Conservation (phyloP, 371 early-diverging fungal genomes). For the Encephalitozoon hellem region DNA sequence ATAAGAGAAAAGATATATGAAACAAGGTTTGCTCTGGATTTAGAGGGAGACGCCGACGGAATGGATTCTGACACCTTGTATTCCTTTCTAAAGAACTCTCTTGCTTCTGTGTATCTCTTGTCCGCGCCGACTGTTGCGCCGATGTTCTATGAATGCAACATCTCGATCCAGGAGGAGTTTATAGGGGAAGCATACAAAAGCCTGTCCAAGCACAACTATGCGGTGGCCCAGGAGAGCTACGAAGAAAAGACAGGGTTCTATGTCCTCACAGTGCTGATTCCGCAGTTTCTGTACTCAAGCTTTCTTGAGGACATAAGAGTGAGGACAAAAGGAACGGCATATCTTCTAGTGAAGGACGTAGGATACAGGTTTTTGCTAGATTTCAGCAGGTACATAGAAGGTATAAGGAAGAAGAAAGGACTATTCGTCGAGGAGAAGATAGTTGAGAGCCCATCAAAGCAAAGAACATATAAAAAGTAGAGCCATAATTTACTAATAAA, state of each 20-base stretch:
- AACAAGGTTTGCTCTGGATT: constrained; percentile 21
- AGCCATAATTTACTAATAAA: not conserved
- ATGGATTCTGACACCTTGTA: not conserved
- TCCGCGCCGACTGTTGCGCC: constrained; percentile 31
- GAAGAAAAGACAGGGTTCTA: constrained; percentile 44
- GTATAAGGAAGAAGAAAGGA: constrained; percentile 50
- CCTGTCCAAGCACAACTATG: constrained; percentile 29
- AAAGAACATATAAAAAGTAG: constrained; percentile 41
- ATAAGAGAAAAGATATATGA: constrained; percentile 33
- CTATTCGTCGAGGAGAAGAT: constrained; percentile 45
- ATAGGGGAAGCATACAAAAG: constrained; percentile 41
- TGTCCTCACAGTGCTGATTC: constrained; percentile 33
- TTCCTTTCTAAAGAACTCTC: constrained; percentile 20
- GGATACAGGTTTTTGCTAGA: constrained; percentile 13
- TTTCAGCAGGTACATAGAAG: constrained; percentile 24
- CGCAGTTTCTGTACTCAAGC: constrained; percentile 34
- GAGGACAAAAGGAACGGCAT: constrained; percentile 50
- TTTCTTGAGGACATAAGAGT: constrained; percentile 44
- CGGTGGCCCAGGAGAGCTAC: constrained; percentile 38
- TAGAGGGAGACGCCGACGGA: not conserved
- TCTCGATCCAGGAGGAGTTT: constrained; percentile 33
- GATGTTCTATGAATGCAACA: constrained; percentile 30
- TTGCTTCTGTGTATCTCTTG: constrained; percentile 13
- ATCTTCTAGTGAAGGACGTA: constrained; percentile 33
- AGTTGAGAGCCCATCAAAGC: constrained; percentile 49